A percentile compares a stretch with the other conserved stretches of the same genome.
phyloP scores from a whole-genome alignment of 768 basidiomycete species.

The Hysterangium stoloniferum region DNA sequence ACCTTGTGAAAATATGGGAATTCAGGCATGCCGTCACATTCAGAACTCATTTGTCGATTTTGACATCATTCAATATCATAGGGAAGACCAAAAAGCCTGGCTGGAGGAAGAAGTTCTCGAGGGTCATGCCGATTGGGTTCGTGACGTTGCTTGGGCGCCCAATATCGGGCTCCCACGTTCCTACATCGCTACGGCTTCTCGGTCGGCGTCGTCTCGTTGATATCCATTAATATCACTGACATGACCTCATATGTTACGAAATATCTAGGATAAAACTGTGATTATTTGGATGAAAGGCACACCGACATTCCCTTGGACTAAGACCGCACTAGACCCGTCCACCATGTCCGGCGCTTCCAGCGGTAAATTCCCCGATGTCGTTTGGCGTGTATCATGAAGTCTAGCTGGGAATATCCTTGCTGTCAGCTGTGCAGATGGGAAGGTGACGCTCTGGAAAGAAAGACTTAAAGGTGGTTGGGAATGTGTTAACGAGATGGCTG shows the following conservation, averaged over 20 bases:
- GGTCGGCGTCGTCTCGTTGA: slow-evolving; percentile 30
- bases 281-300: slow-evolving; percentile 87
- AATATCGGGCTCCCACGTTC: slow-evolving; percentile 91
- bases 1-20: slow-evolving; percentile 40
- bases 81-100: slow-evolving; percentile 46
- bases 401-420: slow-evolving; percentile 93
- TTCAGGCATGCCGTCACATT: slow-evolving; percentile 4
- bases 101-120: slow-evolving; percentile 39
- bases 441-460: slow-evolving; percentile 98
- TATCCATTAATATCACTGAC: not conserved
- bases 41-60: no score
- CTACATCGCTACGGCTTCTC: slow-evolving; percentile 94
- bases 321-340: slow-evolving; percentile 71
- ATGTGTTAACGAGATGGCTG: slow-evolving; percentile 91
- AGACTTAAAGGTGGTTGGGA: slow-evolving; percentile 93
- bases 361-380: slow-evolving; percentile 92
- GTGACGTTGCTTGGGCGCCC: slow-evolving; percentile 77
- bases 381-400: slow-evolving; percentile 99
- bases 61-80: no score
- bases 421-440: slow-evolving; percentile 95
- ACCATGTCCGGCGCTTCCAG: slow-evolving; percentile 37
- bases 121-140: slow-evolving; percentile 12
- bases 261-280: slow-evolving; percentile 71
- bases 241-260: no score
- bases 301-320: slow-evolving; percentile 67